A percentile compares a stretch with the other conserved stretches of the same genome.
Evolutionary conservation across 768 basidiomycete species (phyloP).

Genomic region (Boletus rufocinnamomeus): DNA sequence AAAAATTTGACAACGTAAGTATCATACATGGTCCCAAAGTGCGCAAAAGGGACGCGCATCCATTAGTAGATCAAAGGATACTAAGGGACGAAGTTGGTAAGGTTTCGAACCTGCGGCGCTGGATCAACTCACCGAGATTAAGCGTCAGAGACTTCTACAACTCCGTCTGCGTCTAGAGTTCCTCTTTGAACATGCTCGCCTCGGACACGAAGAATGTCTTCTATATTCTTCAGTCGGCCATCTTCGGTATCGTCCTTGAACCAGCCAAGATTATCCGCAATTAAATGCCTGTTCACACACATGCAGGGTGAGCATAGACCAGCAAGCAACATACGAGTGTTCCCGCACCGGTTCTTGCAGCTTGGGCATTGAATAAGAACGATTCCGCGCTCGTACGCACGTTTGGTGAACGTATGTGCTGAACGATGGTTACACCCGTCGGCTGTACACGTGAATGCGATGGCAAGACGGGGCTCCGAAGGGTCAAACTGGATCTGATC

Average conservation of each 20-base stretch:
- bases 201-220: conserved; percentile 74
- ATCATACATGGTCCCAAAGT: conserved; percentile 10
- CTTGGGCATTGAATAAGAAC: conserved; percentile 91
- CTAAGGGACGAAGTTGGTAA: neutral
- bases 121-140: conserved; percentile 15
- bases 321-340: conserved; percentile 2
- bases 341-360: conserved; percentile 78
- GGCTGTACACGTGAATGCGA: conserved; percentile 89
- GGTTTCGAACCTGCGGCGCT: neutral
- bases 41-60: neutral
- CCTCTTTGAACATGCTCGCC: conserved; percentile 75
- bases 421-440: conserved; percentile 73
- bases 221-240: conserved; percentile 75
- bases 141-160: conserved; percentile 53
- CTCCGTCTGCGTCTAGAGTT: conserved; percentile 46
- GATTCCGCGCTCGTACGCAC: conserved; percentile 84
- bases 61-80: neutral
- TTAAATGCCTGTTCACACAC: conserved; percentile 58
- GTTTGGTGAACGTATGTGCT: conserved; percentile 83
- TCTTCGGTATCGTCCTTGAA: conserved; percentile 80
- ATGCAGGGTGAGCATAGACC: neutral
- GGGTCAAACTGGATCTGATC: conserved; percentile 35
- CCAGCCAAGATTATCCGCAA: conserved; percentile 92
- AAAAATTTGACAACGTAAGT: conserved; percentile 2
- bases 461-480: conserved; percentile 62